Percentiles rank a stretch among this genome's conserved stretches.
Evolutionary conservation across 306 rosid genomes (phyloP).

Genomic region (Corylus americana): DNA sequence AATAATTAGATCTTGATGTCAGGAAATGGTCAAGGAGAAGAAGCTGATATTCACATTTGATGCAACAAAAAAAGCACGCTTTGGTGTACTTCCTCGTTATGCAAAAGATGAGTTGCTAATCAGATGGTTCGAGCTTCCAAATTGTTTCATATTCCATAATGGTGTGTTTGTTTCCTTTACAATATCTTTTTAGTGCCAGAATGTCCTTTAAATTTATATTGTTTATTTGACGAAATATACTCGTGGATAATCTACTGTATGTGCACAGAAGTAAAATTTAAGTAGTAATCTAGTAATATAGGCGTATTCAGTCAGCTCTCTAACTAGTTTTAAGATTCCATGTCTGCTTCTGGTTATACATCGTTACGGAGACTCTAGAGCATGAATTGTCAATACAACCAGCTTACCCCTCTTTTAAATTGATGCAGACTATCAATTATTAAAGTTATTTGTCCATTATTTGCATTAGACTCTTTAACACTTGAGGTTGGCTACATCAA

Average conservation of each 20-base stretch:
- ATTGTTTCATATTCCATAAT: constrained; percentile 95
- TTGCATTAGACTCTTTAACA: not conserved
- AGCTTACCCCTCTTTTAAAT: not conserved
- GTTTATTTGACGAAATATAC: not conserved
- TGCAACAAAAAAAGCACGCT: constrained; percentile 80
- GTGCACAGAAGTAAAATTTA: not conserved
- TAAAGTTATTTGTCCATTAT: not conserved
- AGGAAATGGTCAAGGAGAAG: constrained; percentile 96
- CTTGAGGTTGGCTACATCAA: not conserved
- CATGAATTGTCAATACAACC: not conserved
- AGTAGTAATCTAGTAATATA: constrained; percentile 7
- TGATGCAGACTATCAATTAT: not conserved
- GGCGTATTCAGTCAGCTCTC: not conserved
- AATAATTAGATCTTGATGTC: constrained; percentile 36
- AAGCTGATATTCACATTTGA: constrained; percentile 79
- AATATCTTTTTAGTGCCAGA: constrained; percentile 4
- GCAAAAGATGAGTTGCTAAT: constrained; percentile 79
- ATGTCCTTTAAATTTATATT: not conserved
- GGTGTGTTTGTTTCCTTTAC: constrained; percentile 40
- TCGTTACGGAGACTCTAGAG: not conserved
- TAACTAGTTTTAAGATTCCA: constrained; percentile 2
- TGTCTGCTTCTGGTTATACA: constrained; percentile 7
- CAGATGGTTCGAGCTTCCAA: constrained; percentile 96
- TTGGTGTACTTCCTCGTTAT: constrained; percentile 92
- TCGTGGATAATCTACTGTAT: not conserved